Evolutionary conservation across 257 asterid genomes (phyloP).

Genomic region (Fraxinus pennsylvanica): DNA sequence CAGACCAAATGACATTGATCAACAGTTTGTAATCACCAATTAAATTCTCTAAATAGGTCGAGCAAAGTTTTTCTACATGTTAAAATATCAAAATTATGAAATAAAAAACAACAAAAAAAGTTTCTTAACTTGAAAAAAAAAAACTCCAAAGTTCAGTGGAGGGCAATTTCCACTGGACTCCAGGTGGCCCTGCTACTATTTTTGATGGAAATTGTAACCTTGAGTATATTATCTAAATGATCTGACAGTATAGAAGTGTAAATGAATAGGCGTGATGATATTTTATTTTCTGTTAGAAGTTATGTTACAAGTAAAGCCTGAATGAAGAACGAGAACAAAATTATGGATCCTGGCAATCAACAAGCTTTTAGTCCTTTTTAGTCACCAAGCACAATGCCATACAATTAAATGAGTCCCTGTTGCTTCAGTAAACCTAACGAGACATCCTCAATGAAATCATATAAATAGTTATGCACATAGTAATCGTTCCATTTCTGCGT

Average conservation of each 20-base stretch:
- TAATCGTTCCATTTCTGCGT: slow-evolving; percentile 13
- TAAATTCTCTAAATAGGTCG: not conserved
- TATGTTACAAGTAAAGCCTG: not conserved
- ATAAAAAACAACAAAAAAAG: too few species aligned
- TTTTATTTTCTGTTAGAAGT: not conserved
- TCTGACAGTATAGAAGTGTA: not conserved
- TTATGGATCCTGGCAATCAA: slow-evolving; percentile 3
- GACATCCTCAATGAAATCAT: not conserved
- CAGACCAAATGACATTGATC: not conserved
- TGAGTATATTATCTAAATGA: not conserved
- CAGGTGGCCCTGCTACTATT: not conserved
- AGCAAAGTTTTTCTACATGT: not conserved
- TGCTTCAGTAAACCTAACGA: slow-evolving; percentile 4
- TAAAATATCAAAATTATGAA: not conserved
- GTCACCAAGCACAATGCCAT: not conserved
- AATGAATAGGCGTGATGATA: not conserved
- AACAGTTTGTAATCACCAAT: not conserved
- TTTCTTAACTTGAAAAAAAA: not conserved
- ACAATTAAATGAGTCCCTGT: not conserved
- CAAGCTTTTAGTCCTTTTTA: not conserved
- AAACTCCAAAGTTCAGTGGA: not conserved
- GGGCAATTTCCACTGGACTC: not conserved
- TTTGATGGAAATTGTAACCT: not conserved
- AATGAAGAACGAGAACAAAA: not conserved
- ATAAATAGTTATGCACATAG: not conserved